These are phyloP conservation scores for Flagelloscypha sp. DNA, from an alignment of 768 basidiomycete species.

Conservation along the genomic window DNA sequence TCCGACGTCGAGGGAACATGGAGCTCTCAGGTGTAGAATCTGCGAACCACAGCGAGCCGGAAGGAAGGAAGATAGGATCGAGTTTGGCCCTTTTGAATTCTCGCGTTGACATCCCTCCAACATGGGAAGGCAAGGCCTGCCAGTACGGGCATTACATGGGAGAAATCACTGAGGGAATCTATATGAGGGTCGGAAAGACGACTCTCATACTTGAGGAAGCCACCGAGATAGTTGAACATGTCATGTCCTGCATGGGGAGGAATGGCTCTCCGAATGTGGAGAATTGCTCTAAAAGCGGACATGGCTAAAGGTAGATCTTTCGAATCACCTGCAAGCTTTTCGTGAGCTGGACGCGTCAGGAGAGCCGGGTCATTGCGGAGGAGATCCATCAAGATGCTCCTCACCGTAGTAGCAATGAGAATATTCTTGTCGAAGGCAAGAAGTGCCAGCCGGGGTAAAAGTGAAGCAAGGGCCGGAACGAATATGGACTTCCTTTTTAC, in stretches of 20 bases:
- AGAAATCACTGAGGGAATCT: conserved; percentile 45
- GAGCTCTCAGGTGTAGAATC: conserved; percentile 42
- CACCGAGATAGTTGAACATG: conserved; percentile 63
- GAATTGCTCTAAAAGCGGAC: conserved; percentile 43
- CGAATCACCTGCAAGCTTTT: conserved; percentile 45
- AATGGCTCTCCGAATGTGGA: conserved; percentile 47
- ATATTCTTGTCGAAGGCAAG: conserved; percentile 48
- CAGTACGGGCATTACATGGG: conserved; percentile 48
- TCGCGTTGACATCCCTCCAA: conserved; percentile 62
- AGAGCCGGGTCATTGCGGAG: conserved; percentile 71
- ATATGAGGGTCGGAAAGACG: conserved; percentile 31
- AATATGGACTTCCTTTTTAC: conserved; percentile 60
- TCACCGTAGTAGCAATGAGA: conserved; percentile 46
- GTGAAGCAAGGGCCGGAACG: conserved; percentile 46
- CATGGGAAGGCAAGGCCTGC: conserved; percentile 52
- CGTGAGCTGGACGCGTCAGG: conserved; percentile 55
- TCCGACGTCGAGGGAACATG: conserved; percentile 63
- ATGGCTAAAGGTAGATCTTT: conserved; percentile 40
- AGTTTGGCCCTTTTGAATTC: conserved; percentile 68
- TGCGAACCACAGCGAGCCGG: conserved; percentile 64
- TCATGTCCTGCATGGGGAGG: conserved; percentile 61
- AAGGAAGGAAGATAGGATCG: conserved; percentile 59
- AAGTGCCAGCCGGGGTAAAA: conserved; percentile 46
- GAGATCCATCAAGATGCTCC: conserved; percentile 48
- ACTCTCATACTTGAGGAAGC: conserved; percentile 50